phyloP scores from a whole-genome alignment of 805 yeast species.

The Starmerella apicola region DNA sequence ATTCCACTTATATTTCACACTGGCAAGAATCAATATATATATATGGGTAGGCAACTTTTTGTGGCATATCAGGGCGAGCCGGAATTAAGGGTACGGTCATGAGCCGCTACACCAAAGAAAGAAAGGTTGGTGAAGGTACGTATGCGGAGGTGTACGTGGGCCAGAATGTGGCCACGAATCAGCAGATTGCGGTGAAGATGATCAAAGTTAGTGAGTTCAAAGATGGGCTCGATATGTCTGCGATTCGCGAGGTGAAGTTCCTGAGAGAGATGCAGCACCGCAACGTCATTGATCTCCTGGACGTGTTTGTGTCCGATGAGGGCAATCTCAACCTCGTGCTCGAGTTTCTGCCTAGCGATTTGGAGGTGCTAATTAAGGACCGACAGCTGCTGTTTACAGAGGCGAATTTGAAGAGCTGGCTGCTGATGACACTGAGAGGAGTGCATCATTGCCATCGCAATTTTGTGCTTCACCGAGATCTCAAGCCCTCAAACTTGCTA shows the following conservation, averaged over 20 bases:
- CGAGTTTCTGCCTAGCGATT: constrained; percentile 84
- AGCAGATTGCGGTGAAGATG: constrained; percentile 83
- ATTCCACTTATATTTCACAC: too few species aligned
- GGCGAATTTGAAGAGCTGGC: constrained; percentile 86
- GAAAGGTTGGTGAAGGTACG: constrained; percentile 97
- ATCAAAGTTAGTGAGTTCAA: constrained; percentile 88
- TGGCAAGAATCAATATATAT: too few species aligned
- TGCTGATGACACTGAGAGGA: constrained; percentile 88
- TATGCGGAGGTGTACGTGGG: constrained; percentile 90
- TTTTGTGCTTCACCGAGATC: constrained; percentile 79
- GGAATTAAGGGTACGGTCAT: background rate
- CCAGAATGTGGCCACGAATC: constrained; percentile 39
- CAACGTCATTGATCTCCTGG: constrained; percentile 78
- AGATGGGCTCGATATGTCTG: constrained; percentile 96
- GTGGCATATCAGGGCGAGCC: too few species aligned
- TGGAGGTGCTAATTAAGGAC: constrained; percentile 82
- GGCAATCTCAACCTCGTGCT: constrained; percentile 65
- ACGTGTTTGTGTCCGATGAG: constrained; percentile 61
- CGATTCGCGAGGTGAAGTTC: constrained; percentile 80
- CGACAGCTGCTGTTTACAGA: constrained; percentile 61
- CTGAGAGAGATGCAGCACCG: constrained; percentile 75
- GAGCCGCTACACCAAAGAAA: constrained; percentile 34
- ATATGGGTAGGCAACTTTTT: too few species aligned
- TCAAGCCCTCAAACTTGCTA: constrained; percentile 83
- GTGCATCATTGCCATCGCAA: constrained; percentile 91